Evolutionary conservation across 768 basidiomycete species (phyloP).

Genomic region (Trametes coccinea): DNA sequence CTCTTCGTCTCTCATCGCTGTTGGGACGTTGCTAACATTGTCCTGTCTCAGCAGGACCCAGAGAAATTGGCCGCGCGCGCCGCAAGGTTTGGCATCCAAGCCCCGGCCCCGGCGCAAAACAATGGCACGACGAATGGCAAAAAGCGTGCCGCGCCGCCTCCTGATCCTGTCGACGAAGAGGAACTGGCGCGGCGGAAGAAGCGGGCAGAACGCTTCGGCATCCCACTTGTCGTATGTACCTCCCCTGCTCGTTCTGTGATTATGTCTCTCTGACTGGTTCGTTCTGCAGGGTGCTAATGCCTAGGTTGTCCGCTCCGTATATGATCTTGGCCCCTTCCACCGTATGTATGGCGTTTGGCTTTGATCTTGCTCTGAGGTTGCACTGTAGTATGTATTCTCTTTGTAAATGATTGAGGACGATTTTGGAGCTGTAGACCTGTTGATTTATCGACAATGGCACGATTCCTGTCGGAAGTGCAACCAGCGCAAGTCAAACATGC

Average conservation of each 20-base stretch:
- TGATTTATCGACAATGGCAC: not conserved
- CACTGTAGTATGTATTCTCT: constrained; percentile 5
- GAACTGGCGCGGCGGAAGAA: constrained; percentile 59
- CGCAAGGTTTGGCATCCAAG: constrained; percentile 50
- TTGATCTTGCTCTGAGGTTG: not conserved
- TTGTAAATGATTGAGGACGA: not conserved
- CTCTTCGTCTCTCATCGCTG: not conserved
- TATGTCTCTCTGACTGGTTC: not conserved
- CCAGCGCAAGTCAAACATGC: no score
- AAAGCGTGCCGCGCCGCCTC: constrained; percentile 37
- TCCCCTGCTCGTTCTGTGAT: not conserved
- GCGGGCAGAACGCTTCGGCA: constrained; percentile 66
- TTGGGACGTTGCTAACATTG: not conserved
- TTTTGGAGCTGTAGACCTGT: not conserved
- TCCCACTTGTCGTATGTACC: constrained; percentile 20
- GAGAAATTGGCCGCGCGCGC: constrained; percentile 54
- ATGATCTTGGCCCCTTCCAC: not conserved
- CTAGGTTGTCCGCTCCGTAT: not conserved
- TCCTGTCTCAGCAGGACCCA: constrained; percentile 37
- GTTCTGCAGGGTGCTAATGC: constrained; percentile 4
- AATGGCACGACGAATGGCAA: constrained; percentile 17
- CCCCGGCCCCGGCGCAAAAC: not conserved
- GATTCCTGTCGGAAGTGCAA: not conserved
- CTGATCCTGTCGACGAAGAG: constrained; percentile 51
- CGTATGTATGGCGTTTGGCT: not conserved